Base-by-base conservation (phyloP, 148 eudicot species). In the Vaccinium corymbosum region DNA sequence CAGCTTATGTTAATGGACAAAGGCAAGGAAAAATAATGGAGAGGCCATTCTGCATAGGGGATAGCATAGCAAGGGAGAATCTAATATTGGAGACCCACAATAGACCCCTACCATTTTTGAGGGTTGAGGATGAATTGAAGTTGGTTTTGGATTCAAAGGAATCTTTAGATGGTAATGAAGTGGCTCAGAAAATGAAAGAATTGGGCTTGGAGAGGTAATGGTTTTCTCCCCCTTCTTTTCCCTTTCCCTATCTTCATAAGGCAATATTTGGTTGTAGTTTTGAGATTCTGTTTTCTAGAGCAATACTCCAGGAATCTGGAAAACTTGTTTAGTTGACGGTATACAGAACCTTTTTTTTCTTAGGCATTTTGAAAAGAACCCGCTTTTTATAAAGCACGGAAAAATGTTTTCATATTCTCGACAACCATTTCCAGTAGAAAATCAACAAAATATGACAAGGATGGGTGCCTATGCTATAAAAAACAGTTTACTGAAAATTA, bases 1-100 rank as follows among this genome's bases (percentile, higher is more conserved):
- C 92, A 97, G 99, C 99, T 80, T 97, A 97, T 86, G 99, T 97
- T 50, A 97, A 97, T 88, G 99, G 99, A 89, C 95, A 94, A 89
- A 89, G 98, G 87, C 94, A 90, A 93, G 99, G 99, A 85, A 91
- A 87, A 81, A 86, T 97, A 76, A 92, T 95, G 97, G 99, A 97
- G 85, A 93, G 88, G 87, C 92, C 97, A 55, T 97, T 97, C 83
- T 88, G 89, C 81, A 76, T 81, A 16, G 99, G 99, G 27, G 98
- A 97, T 46, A 92, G 92, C 83, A 91, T 94, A 48, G 87, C 88
- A 19, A 85, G 90, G 51, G 98, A 93, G 84, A 89, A 59, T 79
- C 78, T 87, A 52, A 85, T 81, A 7, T 84, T 84, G 50, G 91
- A 86, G 48, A 86, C 85, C 83, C 79, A 73, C 25, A 42, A 88